Evolutionary conservation across 176 grass and related monocot species (phyloP).

Genomic region (Eleusine indica): DNA sequence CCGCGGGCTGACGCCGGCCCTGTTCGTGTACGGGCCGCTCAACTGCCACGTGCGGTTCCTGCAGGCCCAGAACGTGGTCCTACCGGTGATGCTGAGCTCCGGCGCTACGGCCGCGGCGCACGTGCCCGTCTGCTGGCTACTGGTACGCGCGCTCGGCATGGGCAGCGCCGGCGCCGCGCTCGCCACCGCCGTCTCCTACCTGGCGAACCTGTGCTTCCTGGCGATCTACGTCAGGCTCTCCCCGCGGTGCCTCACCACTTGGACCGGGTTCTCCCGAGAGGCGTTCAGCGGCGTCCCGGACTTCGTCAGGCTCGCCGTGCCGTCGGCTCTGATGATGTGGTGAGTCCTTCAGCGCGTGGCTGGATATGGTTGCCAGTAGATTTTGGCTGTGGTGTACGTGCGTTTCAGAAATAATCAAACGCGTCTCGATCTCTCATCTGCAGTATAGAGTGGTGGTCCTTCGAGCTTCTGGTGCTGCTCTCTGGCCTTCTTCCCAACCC

Average conservation of each 20-base stretch:
- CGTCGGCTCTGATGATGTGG: slow-evolving; percentile 61
- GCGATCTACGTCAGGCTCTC: slow-evolving; percentile 39
- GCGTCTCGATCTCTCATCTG: neutral
- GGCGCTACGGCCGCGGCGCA: slow-evolving; percentile 30
- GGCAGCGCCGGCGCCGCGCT: slow-evolving; percentile 44
- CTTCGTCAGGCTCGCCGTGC: slow-evolving; percentile 51
- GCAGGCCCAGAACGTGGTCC: slow-evolving; percentile 48
- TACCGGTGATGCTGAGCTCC: slow-evolving; percentile 40
- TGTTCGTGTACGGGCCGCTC: slow-evolving; percentile 42
- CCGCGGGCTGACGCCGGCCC: slow-evolving; percentile 39
- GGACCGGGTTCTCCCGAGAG: slow-evolving; percentile 38
- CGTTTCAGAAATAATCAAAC: too few species aligned
- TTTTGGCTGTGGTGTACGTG: too few species aligned
- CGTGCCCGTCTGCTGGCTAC: slow-evolving; percentile 45
- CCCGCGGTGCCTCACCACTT: slow-evolving; percentile 37
- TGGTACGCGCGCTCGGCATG: slow-evolving; percentile 42
- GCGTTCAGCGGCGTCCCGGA: slow-evolving; percentile 25
- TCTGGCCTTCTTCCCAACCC: slow-evolving; percentile 64
- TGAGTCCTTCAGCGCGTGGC: neutral
- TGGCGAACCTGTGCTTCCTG: slow-evolving; percentile 34
- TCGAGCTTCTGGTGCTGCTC: slow-evolving; percentile 49
- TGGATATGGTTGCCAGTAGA: too few species aligned
- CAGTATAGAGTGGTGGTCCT: slow-evolving; percentile 62
- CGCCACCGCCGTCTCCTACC: slow-evolving; percentile 22
- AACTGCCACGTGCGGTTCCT: slow-evolving; percentile 35